Evolutionary conservation across 352 stramenopile genomes (phyloP).

Genomic region (Phytophthora lateralis): DNA sequence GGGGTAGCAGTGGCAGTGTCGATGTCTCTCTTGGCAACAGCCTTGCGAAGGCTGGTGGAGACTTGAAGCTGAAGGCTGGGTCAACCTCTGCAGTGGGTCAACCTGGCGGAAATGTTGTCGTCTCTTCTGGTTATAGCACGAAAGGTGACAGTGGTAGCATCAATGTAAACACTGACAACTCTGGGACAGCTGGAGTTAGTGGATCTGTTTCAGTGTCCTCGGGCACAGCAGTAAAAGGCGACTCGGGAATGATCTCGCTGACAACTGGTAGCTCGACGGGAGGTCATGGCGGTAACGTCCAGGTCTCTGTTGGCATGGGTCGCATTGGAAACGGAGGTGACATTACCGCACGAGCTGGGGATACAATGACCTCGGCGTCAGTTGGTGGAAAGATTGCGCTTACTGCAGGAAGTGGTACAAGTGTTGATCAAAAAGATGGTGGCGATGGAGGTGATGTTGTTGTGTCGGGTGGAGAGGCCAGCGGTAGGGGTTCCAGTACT

Average conservation of each 20-base stretch:
- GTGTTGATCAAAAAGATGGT: constrained; percentile 56
- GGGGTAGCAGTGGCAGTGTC: constrained; percentile 28
- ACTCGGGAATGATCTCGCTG: constrained; percentile 74
- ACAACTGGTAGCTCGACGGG: constrained; percentile 66
- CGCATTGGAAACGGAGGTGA: constrained; percentile 62
- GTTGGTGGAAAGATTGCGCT: constrained; percentile 58
- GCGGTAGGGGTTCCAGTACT: constrained; percentile 42
- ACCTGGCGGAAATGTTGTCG: constrained; percentile 77
- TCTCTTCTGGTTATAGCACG: constrained; percentile 76
- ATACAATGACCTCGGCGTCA: constrained; percentile 42
- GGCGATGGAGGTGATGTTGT: constrained; percentile 71
- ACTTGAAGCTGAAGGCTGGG: constrained; percentile 34
- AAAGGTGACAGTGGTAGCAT: constrained; percentile 79
- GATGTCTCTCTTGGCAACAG: constrained; percentile 32
- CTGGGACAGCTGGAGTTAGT: constrained; percentile 77
- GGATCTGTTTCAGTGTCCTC: constrained; percentile 72
- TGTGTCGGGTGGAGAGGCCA: constrained; percentile 66
- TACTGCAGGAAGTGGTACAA: constrained; percentile 46
- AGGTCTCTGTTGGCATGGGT: constrained; percentile 63
- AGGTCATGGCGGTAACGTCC: constrained; percentile 70
- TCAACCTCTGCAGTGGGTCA: constrained; percentile 41
- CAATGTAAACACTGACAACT: constrained; percentile 72
- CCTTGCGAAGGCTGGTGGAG: constrained; percentile 21
- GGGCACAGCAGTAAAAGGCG: constrained; percentile 54
- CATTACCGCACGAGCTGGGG: constrained; percentile 72